phyloP scores from a whole-genome alignment of 2,329 filamentous ascomycete species.

The Alternaria infectoria region DNA sequence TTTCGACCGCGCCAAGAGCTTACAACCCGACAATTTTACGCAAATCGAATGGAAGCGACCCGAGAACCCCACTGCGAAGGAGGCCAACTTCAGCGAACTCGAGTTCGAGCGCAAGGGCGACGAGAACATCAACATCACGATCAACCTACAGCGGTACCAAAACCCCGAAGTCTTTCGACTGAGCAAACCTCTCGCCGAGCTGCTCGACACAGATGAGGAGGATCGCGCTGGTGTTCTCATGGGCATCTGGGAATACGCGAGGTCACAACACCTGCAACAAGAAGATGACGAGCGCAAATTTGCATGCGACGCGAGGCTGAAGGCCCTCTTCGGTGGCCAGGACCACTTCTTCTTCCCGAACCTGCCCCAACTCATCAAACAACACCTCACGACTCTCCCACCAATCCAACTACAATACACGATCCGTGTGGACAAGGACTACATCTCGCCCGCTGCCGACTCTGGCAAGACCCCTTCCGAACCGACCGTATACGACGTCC shows the following conservation, averaged over 20 bases:
- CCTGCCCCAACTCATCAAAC: conserved; percentile 78
- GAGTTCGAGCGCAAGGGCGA: conserved; percentile 92
- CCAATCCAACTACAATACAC: conserved; percentile 89
- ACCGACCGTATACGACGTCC: conserved; percentile 88
- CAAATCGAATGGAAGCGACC: conserved; percentile 89
- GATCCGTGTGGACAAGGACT: conserved; percentile 79
- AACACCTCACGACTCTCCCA: conserved; percentile 78
- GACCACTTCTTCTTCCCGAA: conserved; percentile 85
- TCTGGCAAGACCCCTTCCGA: conserved; percentile 68
- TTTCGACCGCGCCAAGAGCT: conserved; percentile 63
- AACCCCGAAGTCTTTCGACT: conserved; percentile 83
- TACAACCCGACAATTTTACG: conserved; percentile 68
- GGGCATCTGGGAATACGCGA: conserved; percentile 95
- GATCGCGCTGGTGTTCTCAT: conserved; percentile 87
- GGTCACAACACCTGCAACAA: conserved; percentile 83
- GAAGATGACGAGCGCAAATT: conserved; percentile 95
- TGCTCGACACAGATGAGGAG: conserved; percentile 85
- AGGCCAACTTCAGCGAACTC: conserved; percentile 85
- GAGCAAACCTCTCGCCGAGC: conserved; percentile 77
- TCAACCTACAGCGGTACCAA: conserved; percentile 86
- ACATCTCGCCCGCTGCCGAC: conserved; percentile 67
- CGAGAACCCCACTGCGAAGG: conserved; percentile 65
- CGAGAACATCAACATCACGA: conserved; percentile 88
- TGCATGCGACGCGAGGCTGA: conserved; percentile 83
- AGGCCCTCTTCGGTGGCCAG: conserved; percentile 72